A percentile compares a stretch with the other conserved stretches of the same genome.
Evolutionary conservation across 2,329 filamentous ascomycete species (phyloP).

Genomic region (Lasiodiplodia citricola): DNA sequence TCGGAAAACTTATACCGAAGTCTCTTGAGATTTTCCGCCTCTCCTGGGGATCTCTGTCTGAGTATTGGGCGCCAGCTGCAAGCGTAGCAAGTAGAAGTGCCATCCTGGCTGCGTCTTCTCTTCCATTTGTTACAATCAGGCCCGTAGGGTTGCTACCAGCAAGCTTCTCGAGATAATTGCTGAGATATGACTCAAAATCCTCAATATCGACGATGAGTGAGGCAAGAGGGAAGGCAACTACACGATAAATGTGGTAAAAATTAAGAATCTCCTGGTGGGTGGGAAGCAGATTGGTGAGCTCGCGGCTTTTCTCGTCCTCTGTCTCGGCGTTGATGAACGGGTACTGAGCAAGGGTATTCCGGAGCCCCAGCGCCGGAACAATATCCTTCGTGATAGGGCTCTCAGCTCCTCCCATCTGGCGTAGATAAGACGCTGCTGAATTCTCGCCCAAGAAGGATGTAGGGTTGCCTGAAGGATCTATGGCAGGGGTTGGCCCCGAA

Average conservation of each 20-base stretch:
- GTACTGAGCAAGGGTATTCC: constrained; percentile 8
- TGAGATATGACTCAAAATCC: background rate
- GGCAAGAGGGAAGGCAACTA: constrained; percentile 1
- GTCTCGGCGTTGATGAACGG: constrained; percentile 24
- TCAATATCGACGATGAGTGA: constrained; percentile 9
- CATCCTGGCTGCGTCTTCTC: background rate
- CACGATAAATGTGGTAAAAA: constrained; percentile 13
- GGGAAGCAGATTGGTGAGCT: background rate
- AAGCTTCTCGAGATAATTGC: background rate
- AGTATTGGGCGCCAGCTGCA: constrained; percentile 15
- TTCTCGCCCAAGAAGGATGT: constrained; percentile 19
- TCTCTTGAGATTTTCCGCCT: constrained; percentile 2
- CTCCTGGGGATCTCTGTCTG: background rate
- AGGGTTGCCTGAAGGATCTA: background rate
- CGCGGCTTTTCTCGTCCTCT: background rate
- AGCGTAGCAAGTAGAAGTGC: constrained; percentile 6
- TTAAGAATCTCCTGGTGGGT: constrained; percentile 8
- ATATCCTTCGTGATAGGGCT: constrained; percentile 9
- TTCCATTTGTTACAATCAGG: background rate
- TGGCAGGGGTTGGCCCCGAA: background rate
- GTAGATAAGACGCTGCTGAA: constrained; percentile 7
- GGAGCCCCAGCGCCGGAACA: constrained; percentile 1
- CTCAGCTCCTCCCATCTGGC: constrained; percentile 10
- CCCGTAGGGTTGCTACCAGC: background rate
- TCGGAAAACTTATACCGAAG: background rate